Conservation (phyloP, 148 eudicot genomes). For the Suaeda aralocaspica region DNA sequence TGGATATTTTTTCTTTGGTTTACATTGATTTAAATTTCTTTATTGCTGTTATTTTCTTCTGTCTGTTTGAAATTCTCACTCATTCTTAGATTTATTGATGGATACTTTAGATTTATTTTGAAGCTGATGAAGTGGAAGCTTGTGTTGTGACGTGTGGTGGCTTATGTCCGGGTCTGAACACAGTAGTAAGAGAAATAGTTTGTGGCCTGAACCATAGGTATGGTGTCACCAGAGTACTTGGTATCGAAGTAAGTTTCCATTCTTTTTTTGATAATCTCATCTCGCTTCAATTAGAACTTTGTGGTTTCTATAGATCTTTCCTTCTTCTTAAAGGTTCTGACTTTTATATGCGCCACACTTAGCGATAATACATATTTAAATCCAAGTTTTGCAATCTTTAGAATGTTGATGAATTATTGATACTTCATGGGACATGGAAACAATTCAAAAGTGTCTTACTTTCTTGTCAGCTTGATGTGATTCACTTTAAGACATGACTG, state of each 20-base stretch:
- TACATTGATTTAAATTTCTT: too few species aligned
- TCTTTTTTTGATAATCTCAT: not conserved
- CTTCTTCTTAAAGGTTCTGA: not conserved
- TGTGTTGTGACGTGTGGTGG: conserved; percentile 62
- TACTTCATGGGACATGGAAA: not conserved
- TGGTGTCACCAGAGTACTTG: conserved; percentile 42
- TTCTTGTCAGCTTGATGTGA: not conserved
- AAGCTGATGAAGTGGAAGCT: conserved; percentile 46
- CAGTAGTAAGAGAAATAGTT: conserved; percentile 51
- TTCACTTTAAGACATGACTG: not conserved
- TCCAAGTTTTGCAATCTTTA: not conserved
- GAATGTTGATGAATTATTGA: not conserved
- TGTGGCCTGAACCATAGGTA: conserved; percentile 50
- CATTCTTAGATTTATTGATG: not conserved
- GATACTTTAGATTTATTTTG: conserved; percentile 39
- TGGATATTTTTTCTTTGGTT: not conserved
- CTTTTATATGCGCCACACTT: not conserved
- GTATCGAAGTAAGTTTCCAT: conserved; percentile 42
- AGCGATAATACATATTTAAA: too few species aligned
- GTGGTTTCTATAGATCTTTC: not conserved
- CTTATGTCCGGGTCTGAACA: conserved; percentile 51
- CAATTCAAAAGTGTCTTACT: not conserved
- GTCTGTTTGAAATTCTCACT: not conserved
- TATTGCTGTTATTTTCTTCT: too few species aligned
- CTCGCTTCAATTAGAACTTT: not conserved